A percentile compares a stretch with the other conserved stretches of the same genome.
Conservation (phyloP, 768 basidiomycete species). For the Coprinopsis strossmayeri region DNA sequence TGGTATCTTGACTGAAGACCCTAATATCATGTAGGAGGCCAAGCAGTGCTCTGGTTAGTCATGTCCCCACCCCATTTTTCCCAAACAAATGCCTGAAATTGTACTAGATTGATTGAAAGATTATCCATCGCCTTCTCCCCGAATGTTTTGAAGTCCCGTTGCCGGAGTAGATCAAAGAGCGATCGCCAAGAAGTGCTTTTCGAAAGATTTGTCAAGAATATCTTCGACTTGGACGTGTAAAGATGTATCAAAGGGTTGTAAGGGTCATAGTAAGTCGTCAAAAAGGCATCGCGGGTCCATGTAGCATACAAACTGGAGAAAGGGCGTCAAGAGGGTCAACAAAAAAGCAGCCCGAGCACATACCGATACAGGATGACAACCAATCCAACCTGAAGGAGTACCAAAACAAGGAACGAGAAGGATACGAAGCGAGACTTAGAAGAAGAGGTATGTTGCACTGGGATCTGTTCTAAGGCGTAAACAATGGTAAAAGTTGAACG, state of each 20-base stretch:
- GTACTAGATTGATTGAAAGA: conserved; percentile 17
- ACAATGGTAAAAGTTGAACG: neutral
- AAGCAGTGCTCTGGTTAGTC: neutral
- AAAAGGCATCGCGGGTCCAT: conserved; percentile 50
- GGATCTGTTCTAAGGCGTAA: no score
- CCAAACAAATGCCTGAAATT: conserved; percentile 6
- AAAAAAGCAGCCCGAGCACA: conserved; percentile 11
- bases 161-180: conserved; percentile 13
- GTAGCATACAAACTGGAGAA: conserved; percentile 36
- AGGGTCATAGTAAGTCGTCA: conserved; percentile 75
- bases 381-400: conserved; percentile 38
- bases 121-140: conserved; percentile 20
- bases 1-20: neutral
- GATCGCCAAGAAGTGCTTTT: conserved; percentile 23
- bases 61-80: conserved; percentile 10
- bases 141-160: conserved; percentile 5
- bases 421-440: conserved; percentile 1
- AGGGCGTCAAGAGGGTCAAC: conserved; percentile 3
- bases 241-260: conserved; percentile 68
- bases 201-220: neutral
- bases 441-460: neutral
- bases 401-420: conserved; percentile 17
- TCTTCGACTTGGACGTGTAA: conserved; percentile 21
- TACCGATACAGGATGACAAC: conserved; percentile 55
- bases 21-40: conserved; percentile 7